phyloP scores from a whole-genome alignment of 306 rosid species.

The Carpinus viminea region DNA sequence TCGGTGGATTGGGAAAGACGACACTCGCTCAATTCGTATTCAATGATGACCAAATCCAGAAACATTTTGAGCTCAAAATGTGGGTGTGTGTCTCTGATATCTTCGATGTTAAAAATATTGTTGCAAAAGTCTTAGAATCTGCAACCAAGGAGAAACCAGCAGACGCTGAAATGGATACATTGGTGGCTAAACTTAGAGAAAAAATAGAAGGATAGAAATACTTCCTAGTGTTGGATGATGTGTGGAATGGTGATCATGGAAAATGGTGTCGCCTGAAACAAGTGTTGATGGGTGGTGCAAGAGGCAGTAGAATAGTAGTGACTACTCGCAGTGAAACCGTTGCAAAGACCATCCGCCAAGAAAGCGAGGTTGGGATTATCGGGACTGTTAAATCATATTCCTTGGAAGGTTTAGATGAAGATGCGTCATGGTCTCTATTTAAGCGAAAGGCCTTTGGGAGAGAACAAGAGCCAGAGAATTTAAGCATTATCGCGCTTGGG shows the following conservation, averaged over 20 bases:
- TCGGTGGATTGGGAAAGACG: too few relatives aligned
- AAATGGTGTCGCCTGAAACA: background rate
- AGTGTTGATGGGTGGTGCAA: background rate
- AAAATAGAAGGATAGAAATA: background rate
- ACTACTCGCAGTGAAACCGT: slow-evolving; percentile 11
- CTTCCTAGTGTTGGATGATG: slow-evolving; percentile 16
- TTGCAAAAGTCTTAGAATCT: background rate
- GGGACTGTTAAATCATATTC: background rate
- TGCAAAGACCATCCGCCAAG: background rate
- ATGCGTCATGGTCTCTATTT: background rate
- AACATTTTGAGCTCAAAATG: too few relatives aligned
- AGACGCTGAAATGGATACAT: background rate
- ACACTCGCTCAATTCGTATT: too few relatives aligned
- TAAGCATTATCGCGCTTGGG: background rate
- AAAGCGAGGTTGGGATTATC: background rate
- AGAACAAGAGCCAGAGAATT: background rate
- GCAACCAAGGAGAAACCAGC: too few relatives aligned
- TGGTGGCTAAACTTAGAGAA: background rate
- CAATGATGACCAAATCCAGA: too few relatives aligned
- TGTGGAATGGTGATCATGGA: slow-evolving; percentile 5
- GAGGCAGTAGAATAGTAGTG: slow-evolving; percentile 13
- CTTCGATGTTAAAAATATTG: background rate
- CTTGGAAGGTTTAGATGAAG: background rate
- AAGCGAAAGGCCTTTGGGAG: slow-evolving; percentile 10
- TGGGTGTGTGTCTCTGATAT: background rate